Conservation (phyloP, 805 yeast genomes). For the Lipomyces orientalis region DNA sequence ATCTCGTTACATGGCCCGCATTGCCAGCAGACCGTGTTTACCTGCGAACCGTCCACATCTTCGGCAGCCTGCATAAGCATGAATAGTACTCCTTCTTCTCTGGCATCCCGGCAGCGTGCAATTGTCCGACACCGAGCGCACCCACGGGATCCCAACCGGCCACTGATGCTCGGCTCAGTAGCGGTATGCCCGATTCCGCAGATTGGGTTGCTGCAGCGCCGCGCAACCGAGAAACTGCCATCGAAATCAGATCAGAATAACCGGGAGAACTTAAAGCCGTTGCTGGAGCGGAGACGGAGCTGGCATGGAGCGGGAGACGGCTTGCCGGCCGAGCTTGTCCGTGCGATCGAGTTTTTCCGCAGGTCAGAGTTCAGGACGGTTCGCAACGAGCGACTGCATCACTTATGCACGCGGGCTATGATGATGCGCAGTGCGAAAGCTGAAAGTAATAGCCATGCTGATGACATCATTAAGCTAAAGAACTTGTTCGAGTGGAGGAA, state of each 20-base stretch:
- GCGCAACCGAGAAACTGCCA: neutral
- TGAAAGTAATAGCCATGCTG: neutral
- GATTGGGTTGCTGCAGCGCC: neutral
- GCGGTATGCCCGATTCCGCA: neutral
- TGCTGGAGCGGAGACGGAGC: neutral
- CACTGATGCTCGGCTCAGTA: neutral
- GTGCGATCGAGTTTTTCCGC: slow-evolving; percentile 18
- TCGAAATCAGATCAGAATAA: neutral
- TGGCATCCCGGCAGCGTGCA: neutral
- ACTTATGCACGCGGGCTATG: slow-evolving; percentile 19
- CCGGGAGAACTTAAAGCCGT: neutral
- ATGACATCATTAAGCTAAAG: slow-evolving; percentile 6
- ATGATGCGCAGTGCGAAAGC: neutral
- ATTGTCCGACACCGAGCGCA: neutral
- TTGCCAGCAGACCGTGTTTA: neutral
- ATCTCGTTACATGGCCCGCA: too few relatives aligned
- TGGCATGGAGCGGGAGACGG: slow-evolving; percentile 7
- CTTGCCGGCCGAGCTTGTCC: slow-evolving; percentile 13
- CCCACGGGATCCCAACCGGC: neutral
- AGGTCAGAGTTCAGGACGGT: slow-evolving; percentile 21
- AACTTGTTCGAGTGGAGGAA: slow-evolving; percentile 25
- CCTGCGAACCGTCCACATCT: neutral
- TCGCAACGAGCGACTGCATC: slow-evolving; percentile 17
- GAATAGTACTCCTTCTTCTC: neutral
- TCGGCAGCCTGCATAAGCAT: neutral